phyloP scores from a whole-genome alignment of 306 rosid genomes.

The cucumber (Cucumis sativus) region DNA sequence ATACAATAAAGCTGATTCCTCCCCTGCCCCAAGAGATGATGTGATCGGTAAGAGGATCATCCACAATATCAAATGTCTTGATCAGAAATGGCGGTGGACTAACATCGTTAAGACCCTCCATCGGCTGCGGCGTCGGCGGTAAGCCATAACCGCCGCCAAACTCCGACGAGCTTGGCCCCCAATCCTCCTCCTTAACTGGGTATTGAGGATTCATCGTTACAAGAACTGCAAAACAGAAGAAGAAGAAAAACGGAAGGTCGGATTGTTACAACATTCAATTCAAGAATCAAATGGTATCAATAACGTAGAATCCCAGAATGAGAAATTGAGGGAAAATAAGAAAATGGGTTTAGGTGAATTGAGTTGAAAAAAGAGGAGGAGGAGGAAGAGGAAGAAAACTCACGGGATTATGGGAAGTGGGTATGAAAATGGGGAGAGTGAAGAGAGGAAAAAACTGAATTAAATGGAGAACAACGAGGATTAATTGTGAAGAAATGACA shows the following conservation, averaged over 20 bases:
- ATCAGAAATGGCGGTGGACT: slow-evolving; percentile 5
- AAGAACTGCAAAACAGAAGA: neutral
- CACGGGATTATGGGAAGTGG: neutral
- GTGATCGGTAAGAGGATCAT: neutral
- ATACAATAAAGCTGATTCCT: slow-evolving; percentile 3
- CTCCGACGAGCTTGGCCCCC: neutral
- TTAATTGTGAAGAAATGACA: neutral
- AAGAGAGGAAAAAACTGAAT: neutral
- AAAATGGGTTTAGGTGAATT: neutral
- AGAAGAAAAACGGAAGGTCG: neutral
- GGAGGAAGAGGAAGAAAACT: neutral
- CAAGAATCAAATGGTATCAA: neutral
- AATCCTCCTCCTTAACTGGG: neutral
- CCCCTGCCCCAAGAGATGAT: slow-evolving; percentile 1
- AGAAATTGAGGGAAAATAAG: neutral
- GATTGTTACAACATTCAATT: neutral
- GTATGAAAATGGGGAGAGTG: neutral
- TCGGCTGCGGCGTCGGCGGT: neutral
- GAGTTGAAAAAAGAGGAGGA: neutral
- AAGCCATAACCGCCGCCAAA: neutral
- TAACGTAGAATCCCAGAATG: neutral
- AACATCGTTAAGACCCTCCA: neutral
- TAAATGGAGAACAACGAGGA: neutral
- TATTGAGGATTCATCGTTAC: neutral
- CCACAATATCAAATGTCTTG: slow-evolving; percentile 5